phyloP scores from a whole-genome alignment of 306 rosid genomes.

The Canavalia gladiata region DNA sequence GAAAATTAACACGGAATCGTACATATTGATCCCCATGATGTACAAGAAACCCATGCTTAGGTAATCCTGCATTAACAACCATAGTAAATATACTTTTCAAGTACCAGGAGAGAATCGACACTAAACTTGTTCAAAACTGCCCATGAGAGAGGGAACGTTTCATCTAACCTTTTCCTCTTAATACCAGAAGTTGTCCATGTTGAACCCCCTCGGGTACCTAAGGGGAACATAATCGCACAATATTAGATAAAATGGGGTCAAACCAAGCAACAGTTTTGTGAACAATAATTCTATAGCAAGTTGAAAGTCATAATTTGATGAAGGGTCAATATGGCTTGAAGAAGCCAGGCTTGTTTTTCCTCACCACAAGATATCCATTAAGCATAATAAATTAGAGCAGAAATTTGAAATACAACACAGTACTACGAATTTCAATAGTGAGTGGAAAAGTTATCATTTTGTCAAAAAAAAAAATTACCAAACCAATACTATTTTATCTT shows the following conservation, averaged over 20 bases:
- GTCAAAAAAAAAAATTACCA: background rate
- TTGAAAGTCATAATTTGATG: conserved; percentile 20
- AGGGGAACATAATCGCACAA: conserved; percentile 50
- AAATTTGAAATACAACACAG: conserved; percentile 15
- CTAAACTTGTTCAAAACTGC: conserved; percentile 36
- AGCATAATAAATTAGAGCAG: conserved; percentile 17
- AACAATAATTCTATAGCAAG: conserved; percentile 14
- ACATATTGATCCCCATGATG: conserved; percentile 91
- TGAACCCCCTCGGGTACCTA: conserved; percentile 97
- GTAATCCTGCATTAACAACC: conserved; percentile 62
- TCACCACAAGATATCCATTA: conserved; percentile 26
- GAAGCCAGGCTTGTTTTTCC: conserved; percentile 27
- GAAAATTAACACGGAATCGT: conserved; percentile 79
- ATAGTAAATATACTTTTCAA: conserved; percentile 33
- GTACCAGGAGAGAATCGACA: background rate
- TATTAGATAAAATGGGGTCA: conserved; percentile 45
- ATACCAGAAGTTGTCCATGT: conserved; percentile 79
- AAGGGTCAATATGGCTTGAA: background rate
- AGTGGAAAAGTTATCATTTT: conserved; percentile 29
- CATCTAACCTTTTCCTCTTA: conserved; percentile 87
- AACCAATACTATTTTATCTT: background rate
- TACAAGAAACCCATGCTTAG: conserved; percentile 76
- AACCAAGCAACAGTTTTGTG: conserved; percentile 14
- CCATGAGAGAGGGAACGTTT: conserved; percentile 25
- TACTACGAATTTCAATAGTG: conserved; percentile 20